Base-by-base conservation (phyloP, 495 filamentous ascomycete species). In the Podospora tetraspora region DNA sequence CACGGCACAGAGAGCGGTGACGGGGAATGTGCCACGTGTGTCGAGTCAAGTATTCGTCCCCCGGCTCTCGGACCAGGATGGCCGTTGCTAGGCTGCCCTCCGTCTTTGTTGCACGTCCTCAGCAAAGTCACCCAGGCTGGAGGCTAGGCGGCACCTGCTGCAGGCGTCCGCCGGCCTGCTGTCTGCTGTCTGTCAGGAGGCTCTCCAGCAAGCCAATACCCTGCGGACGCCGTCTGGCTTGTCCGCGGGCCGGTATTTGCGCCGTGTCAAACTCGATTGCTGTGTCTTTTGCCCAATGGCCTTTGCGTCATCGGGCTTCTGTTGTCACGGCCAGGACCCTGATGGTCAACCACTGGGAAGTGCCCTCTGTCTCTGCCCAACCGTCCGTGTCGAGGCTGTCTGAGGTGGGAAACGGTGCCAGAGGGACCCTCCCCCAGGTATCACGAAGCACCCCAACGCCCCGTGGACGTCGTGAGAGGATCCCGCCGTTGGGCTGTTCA, bases 261-360 rank as follows among this genome's bases (percentile, higher is more conserved):
- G 78, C 71, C 30, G 43, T 80, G 75, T 77, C 80, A 82, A 83
- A 84, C 80, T 80, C 75, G 76, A 76, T 79, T 80, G 77, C 73
- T 80, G 70, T 77, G 77, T 72, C 70, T 72, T 73, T 72, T 74
- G 71, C 74, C 73, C 73, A 76, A 70, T 78, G 74, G 70, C 64
- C 75, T 71, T 73, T 79, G 78, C 77, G 79, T 83, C 80, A 81
- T 78, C 74, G 70, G 72, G 79, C 43, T 52, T n/a, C 16, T 52
- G 43, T 52, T 52, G 43, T 52, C 43, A 75, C 75, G 73, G 72
- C 78, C 79, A 72, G 77, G 75, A 68, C 80, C 75, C 72, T 22
- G 76, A 70, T 75, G 76, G 74, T 68, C 59, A 77, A 73, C 69
- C 73, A 78, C 75, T 79, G 78, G 78, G 77, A 81, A 65, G 73